phyloP scores from a whole-genome alignment of 73 alveolate genomes.

The Tetrahymena borealis region DNA sequence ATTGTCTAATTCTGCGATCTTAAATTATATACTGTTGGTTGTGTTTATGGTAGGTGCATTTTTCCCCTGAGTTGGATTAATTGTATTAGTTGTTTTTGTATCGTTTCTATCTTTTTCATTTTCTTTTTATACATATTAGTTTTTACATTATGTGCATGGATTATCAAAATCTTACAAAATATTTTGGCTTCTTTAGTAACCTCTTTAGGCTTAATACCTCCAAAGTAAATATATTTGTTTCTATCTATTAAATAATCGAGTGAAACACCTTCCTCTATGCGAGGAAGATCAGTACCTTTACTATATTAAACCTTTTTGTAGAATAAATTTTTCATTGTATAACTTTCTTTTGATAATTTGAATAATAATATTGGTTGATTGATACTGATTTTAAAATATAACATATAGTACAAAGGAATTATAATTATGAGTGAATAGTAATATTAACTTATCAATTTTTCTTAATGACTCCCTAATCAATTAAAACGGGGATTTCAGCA shows the following conservation, averaged over 20 bases:
- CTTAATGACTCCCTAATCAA: slow-evolving; percentile 57
- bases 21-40: slow-evolving; percentile 31
- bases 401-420: neutral
- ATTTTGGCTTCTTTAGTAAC: neutral
- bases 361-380: neutral
- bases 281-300: neutral
- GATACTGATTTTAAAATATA: neutral
- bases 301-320: neutral
- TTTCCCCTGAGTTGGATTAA: slow-evolving; percentile 13
- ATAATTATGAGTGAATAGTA: too few relatives aligned
- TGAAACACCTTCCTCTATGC: slow-evolving; percentile 32
- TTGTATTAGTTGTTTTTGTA: neutral
- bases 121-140: neutral
- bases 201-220: slow-evolving; percentile 4
- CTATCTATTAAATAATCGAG: slow-evolving; percentile 21
- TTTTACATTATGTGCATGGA: neutral
- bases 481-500: slow-evolving; percentile 95
- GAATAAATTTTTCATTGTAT: neutral
- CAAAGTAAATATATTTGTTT: slow-evolving; percentile 28
- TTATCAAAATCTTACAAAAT: neutral
- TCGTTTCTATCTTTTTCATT: neutral
- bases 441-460: slow-evolving; percentile 23
- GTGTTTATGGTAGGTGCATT: slow-evolving; percentile 27
- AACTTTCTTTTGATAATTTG: neutral
- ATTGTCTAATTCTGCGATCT: slow-evolving; percentile 15